Conservation (phyloP, 2,329 filamentous ascomycete genomes). For the Hymenoscyphus repandus region DNA sequence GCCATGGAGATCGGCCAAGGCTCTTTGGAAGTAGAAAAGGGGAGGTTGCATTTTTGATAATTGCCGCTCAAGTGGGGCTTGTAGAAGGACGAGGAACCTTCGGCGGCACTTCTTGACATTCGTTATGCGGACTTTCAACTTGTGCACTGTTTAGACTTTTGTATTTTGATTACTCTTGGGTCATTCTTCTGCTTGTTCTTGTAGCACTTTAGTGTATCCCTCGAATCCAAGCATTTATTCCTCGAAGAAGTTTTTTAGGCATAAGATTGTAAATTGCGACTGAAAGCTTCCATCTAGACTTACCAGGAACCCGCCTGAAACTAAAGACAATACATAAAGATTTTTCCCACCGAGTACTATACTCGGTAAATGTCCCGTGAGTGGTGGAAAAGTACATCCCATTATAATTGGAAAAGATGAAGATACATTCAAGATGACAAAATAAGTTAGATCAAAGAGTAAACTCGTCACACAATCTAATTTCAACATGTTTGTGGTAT, state of each 20-base stretch:
- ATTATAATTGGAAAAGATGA: no score
- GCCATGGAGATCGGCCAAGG: neutral
- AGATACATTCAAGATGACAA: no score
- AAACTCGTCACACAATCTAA: no score
- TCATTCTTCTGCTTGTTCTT: neutral
- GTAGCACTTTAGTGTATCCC: slow-evolving; percentile 1
- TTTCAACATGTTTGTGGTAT: no score
- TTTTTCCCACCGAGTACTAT: no score
- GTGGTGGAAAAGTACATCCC: no score
- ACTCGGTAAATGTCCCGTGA: no score
- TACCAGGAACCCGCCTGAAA: no score
- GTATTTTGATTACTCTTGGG: neutral
- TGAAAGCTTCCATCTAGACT: neutral
- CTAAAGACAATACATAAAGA: no score
- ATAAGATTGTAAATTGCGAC: neutral
- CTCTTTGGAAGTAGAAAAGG: neutral
- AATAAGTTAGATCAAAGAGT: no score
- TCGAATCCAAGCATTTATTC: neutral
- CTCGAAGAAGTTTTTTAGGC: neutral
- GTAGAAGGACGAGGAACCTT: neutral
- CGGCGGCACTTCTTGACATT: neutral
- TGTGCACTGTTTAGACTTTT: slow-evolving; percentile 1
- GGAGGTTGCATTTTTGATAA: neutral
- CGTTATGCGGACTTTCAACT: neutral
- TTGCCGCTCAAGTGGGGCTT: slow-evolving; percentile 1